Evolutionary conservation across 169 alveolate species (phyloP), one percentile per base, ranked within the genome.

Genomic region (Cyclospora cayetanensis): DNA sequence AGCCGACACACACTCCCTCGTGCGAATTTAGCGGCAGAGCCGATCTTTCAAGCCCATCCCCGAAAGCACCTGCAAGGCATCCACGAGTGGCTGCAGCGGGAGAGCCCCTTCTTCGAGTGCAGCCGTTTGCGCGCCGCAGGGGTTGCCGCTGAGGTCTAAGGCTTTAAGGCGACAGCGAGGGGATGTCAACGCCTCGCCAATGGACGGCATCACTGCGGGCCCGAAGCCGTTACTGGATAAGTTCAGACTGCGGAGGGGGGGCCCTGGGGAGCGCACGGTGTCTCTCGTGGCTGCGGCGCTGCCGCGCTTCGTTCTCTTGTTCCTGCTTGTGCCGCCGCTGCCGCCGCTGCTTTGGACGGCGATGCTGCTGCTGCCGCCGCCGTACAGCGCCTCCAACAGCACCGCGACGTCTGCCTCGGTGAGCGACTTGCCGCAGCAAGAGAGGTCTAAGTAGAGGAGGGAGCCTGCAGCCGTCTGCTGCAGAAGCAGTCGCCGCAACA

Each of bases 51-150:
- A 46, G 22, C 55, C 55, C 15, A 68, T 0, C 2, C 4, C 80
- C 80, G 9, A 68, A 68, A 68, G 52, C 80, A 55, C 90, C 90
- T 82, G 79, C 42, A 82, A 37, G 22, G 90, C 90, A 20, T 41
- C 74, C 34, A 55, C 43, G 35, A 82, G 90, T 4, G 90, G 90
- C 43, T 52, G 46, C 9, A 82, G 68, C 7, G 90, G 90, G 4
- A 63, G 25, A 41, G 85, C 65, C 42, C 63, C 85, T 63, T 74
- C 85, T 4, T 74, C 85, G 15, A 15, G 37, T 15, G 35, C 85
- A 12, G 85, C 52, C 37, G 41, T 9, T 35, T 39, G 85, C 22
- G n/a, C 63, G 11, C 65, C 55, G 55, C 65, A 37, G 1, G 79
- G 39, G 63, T 82, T 82, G 63, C 39, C 2, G 60, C 74, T 43